Conservation (phyloP, 2,329 filamentous ascomycete species). For the Apiospora arundinis region DNA sequence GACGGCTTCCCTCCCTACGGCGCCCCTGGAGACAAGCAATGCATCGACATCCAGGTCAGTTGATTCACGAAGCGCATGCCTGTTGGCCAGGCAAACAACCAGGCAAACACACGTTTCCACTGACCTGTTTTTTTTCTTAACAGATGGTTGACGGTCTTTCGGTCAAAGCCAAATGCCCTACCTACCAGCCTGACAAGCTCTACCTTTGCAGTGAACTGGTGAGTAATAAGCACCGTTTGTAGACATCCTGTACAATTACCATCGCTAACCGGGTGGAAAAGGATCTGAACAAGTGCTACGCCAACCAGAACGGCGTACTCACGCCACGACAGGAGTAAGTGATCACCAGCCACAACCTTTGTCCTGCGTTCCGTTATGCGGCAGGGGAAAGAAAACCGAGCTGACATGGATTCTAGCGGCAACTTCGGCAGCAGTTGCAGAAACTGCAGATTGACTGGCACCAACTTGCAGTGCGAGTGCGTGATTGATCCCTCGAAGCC, state of each 20-base stretch:
- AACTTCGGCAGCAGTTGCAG: neutral
- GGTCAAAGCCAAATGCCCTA: neutral
- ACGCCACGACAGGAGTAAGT: neutral
- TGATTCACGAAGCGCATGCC: too few species aligned
- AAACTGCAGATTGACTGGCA: neutral
- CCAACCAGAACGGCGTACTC: neutral
- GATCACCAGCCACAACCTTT: too few species aligned
- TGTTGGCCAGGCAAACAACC: neutral
- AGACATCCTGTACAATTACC: neutral
- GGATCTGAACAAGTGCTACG: neutral
- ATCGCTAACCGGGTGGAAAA: neutral
- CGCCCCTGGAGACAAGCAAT: neutral
- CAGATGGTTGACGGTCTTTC: neutral
- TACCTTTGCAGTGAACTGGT: neutral
- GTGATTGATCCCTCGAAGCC: neutral
- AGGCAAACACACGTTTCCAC: neutral
- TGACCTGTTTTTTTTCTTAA: neutral
- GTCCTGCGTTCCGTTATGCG: neutral
- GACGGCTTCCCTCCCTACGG: neutral
- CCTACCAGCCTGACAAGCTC: neutral
- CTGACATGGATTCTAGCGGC: neutral
- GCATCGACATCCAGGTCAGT: neutral
- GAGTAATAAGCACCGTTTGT: neutral
- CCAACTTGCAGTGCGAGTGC: neutral
- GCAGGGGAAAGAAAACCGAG: too few species aligned